Conservation (phyloP, 2,329 filamentous ascomycete species). For the Fusarium compactum region DNA sequence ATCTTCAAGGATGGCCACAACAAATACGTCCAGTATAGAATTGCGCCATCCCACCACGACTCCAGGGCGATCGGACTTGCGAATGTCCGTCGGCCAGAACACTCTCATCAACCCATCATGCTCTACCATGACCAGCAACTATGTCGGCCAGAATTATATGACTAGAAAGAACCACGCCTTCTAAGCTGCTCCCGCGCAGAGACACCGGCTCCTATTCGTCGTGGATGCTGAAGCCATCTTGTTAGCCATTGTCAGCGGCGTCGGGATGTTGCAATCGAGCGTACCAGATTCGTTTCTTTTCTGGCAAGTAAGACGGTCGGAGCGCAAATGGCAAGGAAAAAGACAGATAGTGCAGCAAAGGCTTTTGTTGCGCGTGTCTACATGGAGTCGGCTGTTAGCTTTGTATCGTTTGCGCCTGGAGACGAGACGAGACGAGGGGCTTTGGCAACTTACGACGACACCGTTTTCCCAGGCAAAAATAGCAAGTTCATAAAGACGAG, state of each 20-base stretch:
- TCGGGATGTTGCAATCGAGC: conserved; percentile 44
- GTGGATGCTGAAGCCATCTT: conserved; percentile 75
- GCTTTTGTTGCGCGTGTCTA: conserved; percentile 88
- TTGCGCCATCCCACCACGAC: conserved; percentile 97
- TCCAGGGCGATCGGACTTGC: conserved; percentile 77
- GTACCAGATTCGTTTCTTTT: conserved; percentile 83
- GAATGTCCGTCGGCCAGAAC: conserved; percentile 95
- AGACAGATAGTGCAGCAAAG: conserved; percentile 82
- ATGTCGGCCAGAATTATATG: conserved; percentile 43
- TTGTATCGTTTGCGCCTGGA: neutral
- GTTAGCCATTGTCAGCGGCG: conserved; percentile 41
- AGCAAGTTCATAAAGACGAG: conserved; percentile 94
- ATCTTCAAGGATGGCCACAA: conserved; percentile 89
- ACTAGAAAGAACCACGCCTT: conserved; percentile 92
- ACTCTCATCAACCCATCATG: conserved; percentile 94
- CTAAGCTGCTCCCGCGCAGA: conserved; percentile 96
- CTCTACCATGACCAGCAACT: conserved; percentile 71
- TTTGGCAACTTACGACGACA: conserved; percentile 78
- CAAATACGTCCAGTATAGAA: conserved; percentile 88
- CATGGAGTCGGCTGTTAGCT: conserved; percentile 10
- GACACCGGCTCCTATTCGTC: conserved; percentile 80
- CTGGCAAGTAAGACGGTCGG: conserved; percentile 86
- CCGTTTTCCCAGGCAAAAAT: conserved; percentile 99
- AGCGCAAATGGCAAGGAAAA: conserved; percentile 87
- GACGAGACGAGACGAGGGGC: neutral